A percentile compares a stretch with the other conserved stretches of the same genome.
These are phyloP conservation scores for Cyclostephanos invisitatus DNA, from an alignment of 108 stramenopile species.

Conservation along the genomic window DNA sequence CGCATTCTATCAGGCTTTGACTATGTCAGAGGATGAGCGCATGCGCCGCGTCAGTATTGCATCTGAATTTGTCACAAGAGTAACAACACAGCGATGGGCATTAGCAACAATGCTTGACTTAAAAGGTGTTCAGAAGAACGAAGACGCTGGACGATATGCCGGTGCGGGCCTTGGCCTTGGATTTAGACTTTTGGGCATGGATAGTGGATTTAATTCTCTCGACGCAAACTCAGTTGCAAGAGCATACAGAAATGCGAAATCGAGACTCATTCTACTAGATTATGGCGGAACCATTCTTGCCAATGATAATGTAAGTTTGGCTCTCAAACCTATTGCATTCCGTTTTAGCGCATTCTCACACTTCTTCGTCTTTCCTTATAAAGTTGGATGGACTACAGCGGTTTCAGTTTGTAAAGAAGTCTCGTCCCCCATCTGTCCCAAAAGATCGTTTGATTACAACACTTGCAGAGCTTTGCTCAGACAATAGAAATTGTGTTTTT, in stretches of 20 bases:
- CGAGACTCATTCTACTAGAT: slow-evolving; percentile 92
- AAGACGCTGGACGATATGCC: slow-evolving; percentile 69
- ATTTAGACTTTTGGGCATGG: slow-evolving; percentile 91
- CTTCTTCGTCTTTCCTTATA: slow-evolving; percentile 18
- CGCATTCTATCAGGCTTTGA: slow-evolving; percentile 69
- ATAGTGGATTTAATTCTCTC: slow-evolving; percentile 69
- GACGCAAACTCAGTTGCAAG: slow-evolving; percentile 70
- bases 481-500: slow-evolving; percentile 88
- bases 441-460: slow-evolving; percentile 71
- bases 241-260: slow-evolving; percentile 71
- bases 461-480: slow-evolving; percentile 76
- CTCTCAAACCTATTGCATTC: slow-evolving; percentile 1
- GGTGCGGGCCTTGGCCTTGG: slow-evolving; percentile 95
- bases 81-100: slow-evolving; percentile 96
- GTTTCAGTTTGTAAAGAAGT: slow-evolving; percentile 94
- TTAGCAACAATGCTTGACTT: slow-evolving; percentile 88
- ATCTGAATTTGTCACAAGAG: slow-evolving; percentile 89
- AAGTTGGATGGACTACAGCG: slow-evolving; percentile 73
- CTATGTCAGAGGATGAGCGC: slow-evolving; percentile 84
- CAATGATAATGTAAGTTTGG: slow-evolving; percentile 87
- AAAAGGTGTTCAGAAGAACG: slow-evolving; percentile 81
- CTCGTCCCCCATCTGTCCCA: slow-evolving; percentile 67
- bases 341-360: not conserved
- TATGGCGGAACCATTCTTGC: slow-evolving; percentile 95
- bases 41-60: slow-evolving; percentile 75